These are phyloP conservation scores for Coemansia sp. DNA, from an alignment of 192 early-diverging fungal genomes.

Conservation along the genomic window DNA sequence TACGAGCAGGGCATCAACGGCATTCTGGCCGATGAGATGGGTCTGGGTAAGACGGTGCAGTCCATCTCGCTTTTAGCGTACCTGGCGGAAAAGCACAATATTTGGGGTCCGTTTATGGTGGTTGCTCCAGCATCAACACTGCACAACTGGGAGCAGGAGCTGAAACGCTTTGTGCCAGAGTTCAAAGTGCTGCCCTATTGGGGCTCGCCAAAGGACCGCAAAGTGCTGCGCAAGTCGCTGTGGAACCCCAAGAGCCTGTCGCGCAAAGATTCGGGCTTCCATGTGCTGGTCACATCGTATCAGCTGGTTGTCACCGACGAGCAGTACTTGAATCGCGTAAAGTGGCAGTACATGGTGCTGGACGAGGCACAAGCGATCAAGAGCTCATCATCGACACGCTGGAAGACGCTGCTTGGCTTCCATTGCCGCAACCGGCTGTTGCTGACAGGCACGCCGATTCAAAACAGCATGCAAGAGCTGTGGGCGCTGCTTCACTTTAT, in stretches of 20 bases:
- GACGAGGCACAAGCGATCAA: slow-evolving; percentile 83
- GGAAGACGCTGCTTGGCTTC: slow-evolving; percentile 88
- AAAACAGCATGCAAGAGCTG: slow-evolving; percentile 98
- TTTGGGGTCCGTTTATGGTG: slow-evolving; percentile 85
- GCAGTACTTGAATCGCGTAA: slow-evolving; percentile 74
- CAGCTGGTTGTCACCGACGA: slow-evolving; percentile 83
- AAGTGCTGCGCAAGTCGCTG: slow-evolving; percentile 63
- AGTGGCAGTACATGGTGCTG: slow-evolving; percentile 94
- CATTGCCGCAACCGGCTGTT: slow-evolving; percentile 82
- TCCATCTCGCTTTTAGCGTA: slow-evolving; percentile 96
- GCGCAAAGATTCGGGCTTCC: slow-evolving; percentile 76
- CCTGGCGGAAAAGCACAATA: slow-evolving; percentile 75
- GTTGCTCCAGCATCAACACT: slow-evolving; percentile 96
- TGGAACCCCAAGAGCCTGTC: slow-evolving; percentile 68
- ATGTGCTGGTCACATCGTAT: slow-evolving; percentile 88
- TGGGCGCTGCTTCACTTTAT: slow-evolving; percentile 98
- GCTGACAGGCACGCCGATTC: slow-evolving; percentile 93
- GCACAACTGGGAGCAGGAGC: slow-evolving; percentile 94
- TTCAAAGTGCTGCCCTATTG: slow-evolving; percentile 78
- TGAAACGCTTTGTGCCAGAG: slow-evolving; percentile 87
- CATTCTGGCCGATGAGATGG: slow-evolving; percentile 98
- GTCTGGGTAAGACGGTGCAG: slow-evolving; percentile 95
- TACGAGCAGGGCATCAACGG: slow-evolving; percentile 97
- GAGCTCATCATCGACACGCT: slow-evolving; percentile 91
- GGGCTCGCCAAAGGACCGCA: slow-evolving; percentile 87